Percentiles rank a stretch among this genome's conserved stretches.
Conservation (phyloP, 345 rosid species). For the Psidium friedrichsthalianum region DNA sequence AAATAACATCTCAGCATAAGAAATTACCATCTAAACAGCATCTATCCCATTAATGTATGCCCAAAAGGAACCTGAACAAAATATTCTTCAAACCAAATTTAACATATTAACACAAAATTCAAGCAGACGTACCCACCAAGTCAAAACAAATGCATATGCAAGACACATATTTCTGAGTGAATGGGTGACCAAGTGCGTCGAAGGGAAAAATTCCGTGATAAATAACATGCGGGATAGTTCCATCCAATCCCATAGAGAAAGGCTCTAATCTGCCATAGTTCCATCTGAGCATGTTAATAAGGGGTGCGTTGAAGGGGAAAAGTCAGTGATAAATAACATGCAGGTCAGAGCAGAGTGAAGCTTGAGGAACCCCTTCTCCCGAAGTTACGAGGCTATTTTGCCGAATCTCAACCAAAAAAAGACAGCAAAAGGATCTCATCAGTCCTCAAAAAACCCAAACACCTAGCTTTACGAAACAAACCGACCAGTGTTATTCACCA, state of each 20-base stretch:
- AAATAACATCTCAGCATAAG: background rate
- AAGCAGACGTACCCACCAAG: background rate
- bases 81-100: background rate
- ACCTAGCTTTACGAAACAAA: background rate
- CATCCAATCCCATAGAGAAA: background rate
- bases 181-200: too few relatives aligned
- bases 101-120: background rate
- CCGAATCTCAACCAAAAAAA: too few relatives aligned
- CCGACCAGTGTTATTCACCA: background rate
- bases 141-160: too few relatives aligned
- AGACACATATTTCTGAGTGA: too few relatives aligned
- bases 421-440: background rate
- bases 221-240: background rate
- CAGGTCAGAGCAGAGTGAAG: too few relatives aligned
- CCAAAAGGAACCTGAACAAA: background rate
- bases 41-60: background rate
- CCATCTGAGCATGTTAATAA: background rate
- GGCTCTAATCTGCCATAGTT: background rate
- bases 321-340: background rate
- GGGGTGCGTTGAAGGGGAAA: too few relatives aligned
- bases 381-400: too few relatives aligned
- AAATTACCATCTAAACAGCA: background rate
- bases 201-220: background rate
- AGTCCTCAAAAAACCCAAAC: background rate
- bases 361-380: too few relatives aligned